Evolutionary conservation across 495 filamentous ascomycete species (phyloP).

Genomic region (Apodospora peruviana): DNA sequence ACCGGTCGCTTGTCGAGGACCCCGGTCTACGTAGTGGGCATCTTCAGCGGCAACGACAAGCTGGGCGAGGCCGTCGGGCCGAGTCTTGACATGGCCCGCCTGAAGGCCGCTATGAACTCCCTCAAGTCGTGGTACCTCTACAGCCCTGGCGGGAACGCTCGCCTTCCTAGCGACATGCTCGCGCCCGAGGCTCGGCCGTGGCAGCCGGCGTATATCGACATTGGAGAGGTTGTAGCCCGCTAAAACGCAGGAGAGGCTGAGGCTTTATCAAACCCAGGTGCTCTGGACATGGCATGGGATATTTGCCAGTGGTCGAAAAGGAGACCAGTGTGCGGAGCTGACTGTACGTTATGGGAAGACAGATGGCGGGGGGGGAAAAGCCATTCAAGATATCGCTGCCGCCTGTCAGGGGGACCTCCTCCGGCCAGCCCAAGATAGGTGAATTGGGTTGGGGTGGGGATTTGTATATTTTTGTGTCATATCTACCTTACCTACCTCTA

Average conservation of each 20-base stretch:
- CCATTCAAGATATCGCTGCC: no score
- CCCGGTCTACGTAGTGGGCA: constrained; percentile 92
- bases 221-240: constrained; percentile 54
- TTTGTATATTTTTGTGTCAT: neutral
- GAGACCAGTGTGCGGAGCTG: no score
- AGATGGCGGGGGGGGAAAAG: no score
- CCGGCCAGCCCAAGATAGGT: no score
- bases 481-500: neutral
- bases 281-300: no score
- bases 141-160: constrained; percentile 59
- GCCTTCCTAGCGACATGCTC: constrained; percentile 78
- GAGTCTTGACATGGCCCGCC: constrained; percentile 69
- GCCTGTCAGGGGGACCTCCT: no score
- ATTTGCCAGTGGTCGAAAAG: no score
- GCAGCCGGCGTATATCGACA: constrained; percentile 81
- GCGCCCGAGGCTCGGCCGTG: constrained; percentile 54
- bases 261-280: no score
- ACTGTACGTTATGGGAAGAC: no score
- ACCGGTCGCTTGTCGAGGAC: constrained; percentile 75
- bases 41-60: constrained; percentile 82
- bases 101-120: constrained; percentile 71
- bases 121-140: constrained; percentile 96
- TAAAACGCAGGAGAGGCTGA: no score
- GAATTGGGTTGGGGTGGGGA: neutral
- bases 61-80: constrained; percentile 78